These are phyloP conservation scores for Kentomonas sorsogonicus DNA, from an alignment of 208 protist genomes.

Conservation along the genomic window DNA sequence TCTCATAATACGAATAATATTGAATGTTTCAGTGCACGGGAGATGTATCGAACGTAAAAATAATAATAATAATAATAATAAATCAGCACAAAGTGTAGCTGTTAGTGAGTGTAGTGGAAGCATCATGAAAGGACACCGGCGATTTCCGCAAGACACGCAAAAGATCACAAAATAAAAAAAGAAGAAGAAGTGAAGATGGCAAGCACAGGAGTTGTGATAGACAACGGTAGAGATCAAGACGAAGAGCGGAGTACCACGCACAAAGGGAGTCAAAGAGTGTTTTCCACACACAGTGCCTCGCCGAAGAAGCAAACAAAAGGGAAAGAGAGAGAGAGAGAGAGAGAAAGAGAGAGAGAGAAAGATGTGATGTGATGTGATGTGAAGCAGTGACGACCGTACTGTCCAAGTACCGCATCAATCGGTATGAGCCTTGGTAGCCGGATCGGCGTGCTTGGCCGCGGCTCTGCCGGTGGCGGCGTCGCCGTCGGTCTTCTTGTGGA, in stretches of 20 bases:
- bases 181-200: neutral
- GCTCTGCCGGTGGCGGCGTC: neutral
- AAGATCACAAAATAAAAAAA: neutral
- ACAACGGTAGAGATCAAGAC: neutral
- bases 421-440: neutral
- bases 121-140: neutral
- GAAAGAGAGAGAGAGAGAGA: neutral
- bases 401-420: neutral
- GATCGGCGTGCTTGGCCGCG: neutral
- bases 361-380: neutral
- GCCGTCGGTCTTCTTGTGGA: neutral
- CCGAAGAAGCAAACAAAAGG: neutral
- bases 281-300: neutral
- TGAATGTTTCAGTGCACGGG: neutral
- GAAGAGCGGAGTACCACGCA: neutral
- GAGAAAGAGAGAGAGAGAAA: neutral
- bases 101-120: too few species aligned
- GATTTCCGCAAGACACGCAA: neutral
- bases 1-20: neutral
- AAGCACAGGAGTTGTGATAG: neutral
- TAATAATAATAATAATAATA: neutral
- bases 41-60: neutral
- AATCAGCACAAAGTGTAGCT: neutral
- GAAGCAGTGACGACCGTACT: neutral
- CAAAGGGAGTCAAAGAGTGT: neutral